phyloP scores from a whole-genome alignment of 208 protist genomes.

The Trypanosoma theileri region DNA sequence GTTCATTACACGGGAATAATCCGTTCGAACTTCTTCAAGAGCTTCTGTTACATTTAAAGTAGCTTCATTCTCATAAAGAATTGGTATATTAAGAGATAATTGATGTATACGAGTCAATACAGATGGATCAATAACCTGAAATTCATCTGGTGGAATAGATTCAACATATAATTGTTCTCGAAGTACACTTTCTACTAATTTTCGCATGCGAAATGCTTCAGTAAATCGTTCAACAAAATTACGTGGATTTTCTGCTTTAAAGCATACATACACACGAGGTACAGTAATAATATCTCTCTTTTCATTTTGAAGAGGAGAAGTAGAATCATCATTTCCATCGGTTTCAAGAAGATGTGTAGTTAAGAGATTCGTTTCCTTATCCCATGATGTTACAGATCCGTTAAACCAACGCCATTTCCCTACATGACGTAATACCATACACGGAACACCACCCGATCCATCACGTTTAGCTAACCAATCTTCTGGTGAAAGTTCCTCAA shows the following conservation, averaged over 20 bases:
- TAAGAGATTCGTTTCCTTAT: conserved; percentile 32
- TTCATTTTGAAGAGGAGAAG: not conserved
- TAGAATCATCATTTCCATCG: conserved; percentile 1
- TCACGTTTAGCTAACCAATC: conserved; percentile 64
- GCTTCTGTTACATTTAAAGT: conserved; percentile 66
- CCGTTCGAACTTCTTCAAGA: conserved; percentile 78
- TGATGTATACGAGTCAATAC: conserved; percentile 64
- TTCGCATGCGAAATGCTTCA: conserved; percentile 71
- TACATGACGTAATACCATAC: conserved; percentile 34
- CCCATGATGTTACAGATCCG: conserved; percentile 37
- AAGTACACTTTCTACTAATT: conserved; percentile 74
- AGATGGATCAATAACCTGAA: conserved; percentile 63
- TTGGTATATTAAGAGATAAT: conserved; percentile 70
- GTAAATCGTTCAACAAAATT: conserved; percentile 91
- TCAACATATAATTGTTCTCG: conserved; percentile 92
- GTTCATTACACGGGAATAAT: conserved; percentile 91
- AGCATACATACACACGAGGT: conserved; percentile 88
- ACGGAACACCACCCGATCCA: conserved; percentile 45
- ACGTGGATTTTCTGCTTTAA: conserved; percentile 90
- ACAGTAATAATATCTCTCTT: conserved; percentile 27
- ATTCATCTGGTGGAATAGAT: conserved; percentile 93
- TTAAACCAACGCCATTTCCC: conserved; percentile 31
- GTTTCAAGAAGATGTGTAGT: conserved; percentile 34
- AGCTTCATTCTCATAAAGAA: conserved; percentile 69
- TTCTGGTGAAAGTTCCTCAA: conserved; percentile 71